phyloP scores from a whole-genome alignment of 371 early-diverging fungal genomes.

The Rhizomucor miehei region DNA sequence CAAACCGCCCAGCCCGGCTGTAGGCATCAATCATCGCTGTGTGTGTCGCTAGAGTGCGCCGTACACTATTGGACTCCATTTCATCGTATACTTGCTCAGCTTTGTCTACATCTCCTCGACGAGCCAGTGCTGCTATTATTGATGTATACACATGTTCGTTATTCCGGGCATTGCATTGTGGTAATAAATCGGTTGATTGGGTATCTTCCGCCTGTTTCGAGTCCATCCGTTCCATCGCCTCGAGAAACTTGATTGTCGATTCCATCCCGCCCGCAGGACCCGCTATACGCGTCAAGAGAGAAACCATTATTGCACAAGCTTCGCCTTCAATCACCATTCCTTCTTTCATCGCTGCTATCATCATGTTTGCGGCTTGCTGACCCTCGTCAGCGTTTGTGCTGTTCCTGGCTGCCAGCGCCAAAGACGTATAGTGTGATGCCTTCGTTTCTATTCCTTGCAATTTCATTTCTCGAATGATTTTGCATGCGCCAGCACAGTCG shows the following conservation, averaged over 20 bases:
- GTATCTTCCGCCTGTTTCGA: not conserved
- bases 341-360: slow-evolving; percentile 23
- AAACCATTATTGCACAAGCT: slow-evolving; percentile 28
- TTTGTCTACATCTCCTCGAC: slow-evolving; percentile 23
- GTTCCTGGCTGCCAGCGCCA: slow-evolving; percentile 25
- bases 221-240: slow-evolving; percentile 15
- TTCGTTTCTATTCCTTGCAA: slow-evolving; percentile 7
- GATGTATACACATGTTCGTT: slow-evolving; percentile 44
- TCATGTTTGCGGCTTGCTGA: slow-evolving; percentile 12
- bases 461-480: slow-evolving; percentile 18
- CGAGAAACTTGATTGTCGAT: slow-evolving; percentile 23
- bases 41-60: slow-evolving; percentile 30
- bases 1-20: slow-evolving; percentile 34
- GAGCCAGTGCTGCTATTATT: slow-evolving; percentile 35
- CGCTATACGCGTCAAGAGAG: slow-evolving; percentile 16
- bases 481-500: slow-evolving; percentile 17
- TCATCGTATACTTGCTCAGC: slow-evolving; percentile 33
- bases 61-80: slow-evolving; percentile 27
- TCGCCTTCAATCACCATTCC: slow-evolving; percentile 13
- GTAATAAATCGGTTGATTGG: no score
- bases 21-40: slow-evolving; percentile 36
- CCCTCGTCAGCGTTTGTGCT: not conserved
- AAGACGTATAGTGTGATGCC: slow-evolving; percentile 28
- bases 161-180: slow-evolving; percentile 7
- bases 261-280: slow-evolving; percentile 2